Evolutionary conservation across 2,329 filamentous ascomycete species (phyloP).

Genomic region (Phyllosticta capitalensis): DNA sequence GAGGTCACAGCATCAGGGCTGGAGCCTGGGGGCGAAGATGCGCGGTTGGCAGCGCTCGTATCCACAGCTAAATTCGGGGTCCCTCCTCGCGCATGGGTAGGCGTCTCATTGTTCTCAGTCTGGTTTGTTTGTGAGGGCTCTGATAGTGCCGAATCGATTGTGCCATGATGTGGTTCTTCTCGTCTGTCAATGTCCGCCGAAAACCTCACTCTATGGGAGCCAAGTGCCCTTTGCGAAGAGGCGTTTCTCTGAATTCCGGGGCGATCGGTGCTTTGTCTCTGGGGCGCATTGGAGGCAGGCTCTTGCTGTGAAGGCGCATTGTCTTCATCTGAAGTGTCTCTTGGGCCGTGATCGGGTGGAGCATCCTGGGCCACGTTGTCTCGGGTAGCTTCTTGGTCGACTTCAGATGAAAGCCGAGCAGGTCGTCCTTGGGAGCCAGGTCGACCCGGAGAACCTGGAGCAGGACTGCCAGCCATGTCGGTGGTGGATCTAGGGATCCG

Average conservation of each 20-base stretch:
- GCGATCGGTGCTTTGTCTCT: slow-evolving; percentile 14
- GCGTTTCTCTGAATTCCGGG: slow-evolving; percentile 12
- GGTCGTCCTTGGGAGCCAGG: not conserved
- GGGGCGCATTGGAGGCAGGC: slow-evolving; percentile 14
- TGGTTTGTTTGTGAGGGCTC: not conserved
- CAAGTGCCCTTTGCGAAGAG: slow-evolving; percentile 18
- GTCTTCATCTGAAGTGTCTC: not conserved
- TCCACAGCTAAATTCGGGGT: slow-evolving; percentile 27
- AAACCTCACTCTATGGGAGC: slow-evolving; percentile 27
- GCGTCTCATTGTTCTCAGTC: not conserved
- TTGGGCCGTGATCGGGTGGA: slow-evolving; percentile 17
- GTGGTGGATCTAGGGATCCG: not conserved
- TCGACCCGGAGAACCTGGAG: not conserved
- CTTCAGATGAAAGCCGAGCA: slow-evolving; percentile 13
- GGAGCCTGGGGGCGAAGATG: slow-evolving; percentile 1
- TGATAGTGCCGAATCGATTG: not conserved
- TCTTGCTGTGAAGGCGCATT: not conserved
- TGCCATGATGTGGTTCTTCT: not conserved
- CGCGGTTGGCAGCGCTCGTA: slow-evolving; percentile 19
- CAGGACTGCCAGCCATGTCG: not conserved
- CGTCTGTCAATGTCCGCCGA: slow-evolving; percentile 25
- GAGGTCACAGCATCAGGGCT: slow-evolving; percentile 9
- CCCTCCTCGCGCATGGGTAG: slow-evolving; percentile 13
- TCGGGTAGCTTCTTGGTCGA: slow-evolving; percentile 13
- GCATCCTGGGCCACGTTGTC: slow-evolving; percentile 22